Evolutionary conservation across 495 filamentous ascomycete genomes (phyloP).

Genomic region (Penicilliopsis zonata): DNA sequence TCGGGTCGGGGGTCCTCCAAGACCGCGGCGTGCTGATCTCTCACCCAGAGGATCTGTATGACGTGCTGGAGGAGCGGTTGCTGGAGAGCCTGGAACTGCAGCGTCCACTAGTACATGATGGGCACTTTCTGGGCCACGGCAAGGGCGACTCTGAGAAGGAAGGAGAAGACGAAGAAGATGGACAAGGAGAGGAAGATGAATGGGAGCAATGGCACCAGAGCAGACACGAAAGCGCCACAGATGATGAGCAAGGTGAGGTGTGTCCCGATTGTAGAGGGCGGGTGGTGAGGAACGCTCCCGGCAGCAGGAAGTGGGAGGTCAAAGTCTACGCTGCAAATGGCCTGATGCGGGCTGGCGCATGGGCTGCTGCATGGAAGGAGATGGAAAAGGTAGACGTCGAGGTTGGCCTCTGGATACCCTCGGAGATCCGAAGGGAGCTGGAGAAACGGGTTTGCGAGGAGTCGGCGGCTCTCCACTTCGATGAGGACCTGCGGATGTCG

Average conservation of each 20-base stretch:
- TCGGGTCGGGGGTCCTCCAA: constrained; percentile 55
- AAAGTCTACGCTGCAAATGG: constrained; percentile 91
- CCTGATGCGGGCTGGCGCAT: constrained; percentile 80
- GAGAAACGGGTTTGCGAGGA: constrained; percentile 27
- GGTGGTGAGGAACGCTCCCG: constrained; percentile 25
- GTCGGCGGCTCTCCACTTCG: constrained; percentile 4
- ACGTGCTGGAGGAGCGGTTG: constrained; percentile 83
- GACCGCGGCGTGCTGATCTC: constrained; percentile 78
- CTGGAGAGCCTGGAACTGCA: constrained; percentile 76
- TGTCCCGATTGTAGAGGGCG: constrained; percentile 50
- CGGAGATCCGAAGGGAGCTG: constrained; percentile 34
- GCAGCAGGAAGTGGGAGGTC: constrained; percentile 60
- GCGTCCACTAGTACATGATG: constrained; percentile 60
- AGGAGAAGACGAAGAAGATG: constrained; percentile 29
- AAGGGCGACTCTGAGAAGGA: constrained; percentile 27
- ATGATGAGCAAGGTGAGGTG: constrained; percentile 31
- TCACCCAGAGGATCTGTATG: constrained; percentile 84
- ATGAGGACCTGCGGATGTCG: constrained; percentile 4
- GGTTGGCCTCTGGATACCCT: constrained; percentile 59
- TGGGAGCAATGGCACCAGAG: no score
- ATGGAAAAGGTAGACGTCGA: constrained; percentile 98
- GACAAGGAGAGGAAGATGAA: constrained; percentile 30
- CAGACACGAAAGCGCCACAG: constrained; percentile 19
- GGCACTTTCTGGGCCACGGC: constrained; percentile 47
- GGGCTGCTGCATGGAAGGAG: constrained; percentile 87